These are phyloP conservation scores for Paramecium sexaurelia DNA, from an alignment of 73 alveolate genomes.

Conservation along the genomic window DNA sequence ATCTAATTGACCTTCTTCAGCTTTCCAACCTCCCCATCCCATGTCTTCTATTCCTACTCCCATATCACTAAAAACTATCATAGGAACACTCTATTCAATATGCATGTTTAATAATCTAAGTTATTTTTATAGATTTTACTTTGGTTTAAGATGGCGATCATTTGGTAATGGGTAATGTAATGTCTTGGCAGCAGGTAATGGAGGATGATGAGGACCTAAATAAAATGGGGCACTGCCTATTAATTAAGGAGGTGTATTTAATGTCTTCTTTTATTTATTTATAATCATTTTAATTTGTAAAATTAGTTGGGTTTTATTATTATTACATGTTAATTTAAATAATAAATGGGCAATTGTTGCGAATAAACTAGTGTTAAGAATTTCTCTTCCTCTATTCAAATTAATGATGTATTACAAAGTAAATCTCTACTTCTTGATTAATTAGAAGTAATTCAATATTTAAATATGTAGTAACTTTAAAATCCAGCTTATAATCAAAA, in stretches of 20 bases:
- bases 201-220: conserved; percentile 34
- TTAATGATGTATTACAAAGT: neutral
- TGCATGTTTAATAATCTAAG: conserved; percentile 23
- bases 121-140: neutral
- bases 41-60: conserved; percentile 26
- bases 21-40: conserved; percentile 56
- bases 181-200: conserved; percentile 41
- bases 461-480: neutral
- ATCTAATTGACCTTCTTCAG: conserved; percentile 9
- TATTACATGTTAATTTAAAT: neutral
- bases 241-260: neutral
- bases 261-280: neutral
- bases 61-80: conserved; percentile 32
- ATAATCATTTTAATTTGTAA: neutral
- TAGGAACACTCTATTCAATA: neutral
- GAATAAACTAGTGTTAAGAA: neutral
- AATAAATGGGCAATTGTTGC: neutral
- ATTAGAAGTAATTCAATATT: neutral
- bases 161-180: conserved; percentile 29
- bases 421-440: neutral
- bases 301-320: neutral
- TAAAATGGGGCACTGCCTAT: neutral
- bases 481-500: neutral
- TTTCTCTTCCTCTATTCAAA: neutral
- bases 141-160: conserved; percentile 48